phyloP scores from a whole-genome alignment of 805 yeast genomes.

The Kluyveromyces aestuarii region DNA sequence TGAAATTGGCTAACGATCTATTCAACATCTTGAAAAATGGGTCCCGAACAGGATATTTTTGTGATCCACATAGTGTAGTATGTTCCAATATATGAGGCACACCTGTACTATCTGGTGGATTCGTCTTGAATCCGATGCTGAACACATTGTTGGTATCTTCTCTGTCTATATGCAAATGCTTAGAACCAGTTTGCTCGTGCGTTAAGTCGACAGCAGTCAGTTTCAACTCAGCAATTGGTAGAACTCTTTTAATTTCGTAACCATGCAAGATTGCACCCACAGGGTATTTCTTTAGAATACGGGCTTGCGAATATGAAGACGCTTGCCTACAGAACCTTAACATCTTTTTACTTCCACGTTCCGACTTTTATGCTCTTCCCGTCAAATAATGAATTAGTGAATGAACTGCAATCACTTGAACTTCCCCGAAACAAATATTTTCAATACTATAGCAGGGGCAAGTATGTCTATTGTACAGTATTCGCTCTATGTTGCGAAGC shows the following conservation, averaged over 20 bases:
- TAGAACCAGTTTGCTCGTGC: constrained; percentile 63
- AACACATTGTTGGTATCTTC: constrained; percentile 83
- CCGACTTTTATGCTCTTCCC: background rate
- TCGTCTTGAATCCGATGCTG: constrained; percentile 82
- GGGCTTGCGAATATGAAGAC: constrained; percentile 23
- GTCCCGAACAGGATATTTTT: constrained; percentile 86
- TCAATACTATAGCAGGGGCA: background rate
- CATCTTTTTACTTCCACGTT: constrained; percentile 9
- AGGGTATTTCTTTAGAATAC: constrained; percentile 45
- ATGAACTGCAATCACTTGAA: no score
- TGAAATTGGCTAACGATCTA: constrained; percentile 86
- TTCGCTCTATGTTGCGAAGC: background rate
- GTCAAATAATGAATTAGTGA: no score
- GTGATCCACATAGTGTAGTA: constrained; percentile 91
- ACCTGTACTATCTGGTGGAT: constrained; percentile 92
- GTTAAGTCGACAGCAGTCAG: constrained; percentile 65
- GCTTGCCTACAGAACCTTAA: constrained; percentile 19
- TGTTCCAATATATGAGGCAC: constrained; percentile 95
- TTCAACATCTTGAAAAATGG: constrained; percentile 97
- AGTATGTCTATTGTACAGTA: background rate
- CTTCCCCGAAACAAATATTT: background rate
- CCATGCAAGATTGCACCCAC: constrained; percentile 58
- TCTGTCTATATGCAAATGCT: constrained; percentile 79
- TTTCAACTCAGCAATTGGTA: constrained; percentile 73
- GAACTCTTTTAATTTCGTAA: constrained; percentile 52